Evolutionary conservation across 2,329 filamentous ascomycete genomes (phyloP), one percentile per base, ranked within the genome.

Genomic region (Pestalotiopsis fici): DNA sequence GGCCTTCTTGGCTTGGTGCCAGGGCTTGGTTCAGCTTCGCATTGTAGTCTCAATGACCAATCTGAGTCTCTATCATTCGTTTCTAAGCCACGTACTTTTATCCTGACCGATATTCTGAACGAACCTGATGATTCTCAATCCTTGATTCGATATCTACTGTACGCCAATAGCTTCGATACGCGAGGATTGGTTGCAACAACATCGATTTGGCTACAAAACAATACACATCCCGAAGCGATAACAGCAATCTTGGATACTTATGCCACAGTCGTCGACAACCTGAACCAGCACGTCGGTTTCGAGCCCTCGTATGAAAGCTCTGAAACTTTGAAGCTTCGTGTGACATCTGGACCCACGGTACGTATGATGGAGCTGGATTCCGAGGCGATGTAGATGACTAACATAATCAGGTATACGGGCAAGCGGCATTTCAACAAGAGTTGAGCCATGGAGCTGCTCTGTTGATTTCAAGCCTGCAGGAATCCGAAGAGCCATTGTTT

Each of bases 401-500:
- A 27, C 15, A 13, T 31, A 9, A 69, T 78, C 69, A 79, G 67
- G 78, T 80, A 28, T 72, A 70, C 56, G 72, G 72, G 13, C 59
- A 70, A 47, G 67, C 56, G 15, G 71, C 71, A 9, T 66, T 73
- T 21, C 57, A 68, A 5, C 54, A 65, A 9, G 47, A 68, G 4
- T 73, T 83, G 6, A 83, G 81, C 64, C 74, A 78, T 12, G 83
- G 81, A 3, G 80, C 71, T 6, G 54, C 64, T 1, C 61, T 62
- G 18, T 70, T 75, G 23, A 60, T 85, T 23, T 72, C 80, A 28
- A 3, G 63, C 64, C 2, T 50, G 9, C 70, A 80, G 31, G 72
- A 77, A 21, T 79, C 77, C 2, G 74, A 75, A 1, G 76, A 82
- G 13, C 83, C 83, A 0, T 76, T 86, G 3, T 86, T 82, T 81